phyloP scores from a whole-genome alignment of 2,329 filamentous ascomycete species.

The Corynespora cassiicola region DNA sequence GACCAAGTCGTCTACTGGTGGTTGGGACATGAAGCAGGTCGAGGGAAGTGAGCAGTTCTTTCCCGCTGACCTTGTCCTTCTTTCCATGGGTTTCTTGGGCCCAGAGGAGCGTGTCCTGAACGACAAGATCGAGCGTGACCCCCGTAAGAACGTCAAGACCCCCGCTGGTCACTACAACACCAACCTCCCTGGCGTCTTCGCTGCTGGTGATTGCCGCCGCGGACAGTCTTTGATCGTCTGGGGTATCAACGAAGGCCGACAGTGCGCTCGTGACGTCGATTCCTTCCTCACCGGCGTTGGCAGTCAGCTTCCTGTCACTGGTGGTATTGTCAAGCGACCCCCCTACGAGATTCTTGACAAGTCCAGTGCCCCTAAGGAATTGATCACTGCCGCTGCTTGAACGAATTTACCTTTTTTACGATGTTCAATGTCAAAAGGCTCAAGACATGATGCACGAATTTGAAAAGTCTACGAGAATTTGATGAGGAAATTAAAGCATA shows the following conservation, averaged over 20 bases:
- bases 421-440: too few species aligned
- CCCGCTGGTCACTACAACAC: conserved; percentile 85
- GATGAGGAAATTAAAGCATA: too few species aligned
- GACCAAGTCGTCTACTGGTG: conserved; percentile 86
- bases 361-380: conserved; percentile 44
- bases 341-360: conserved; percentile 70
- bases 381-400: conserved; percentile 46
- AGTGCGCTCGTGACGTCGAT: conserved; percentile 91
- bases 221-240: conserved; percentile 97
- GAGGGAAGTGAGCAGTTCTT: conserved; percentile 95
- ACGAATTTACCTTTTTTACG: too few species aligned
- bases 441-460: conserved; percentile 2
- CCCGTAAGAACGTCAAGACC: conserved; percentile 96
- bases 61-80: conserved; percentile 89
- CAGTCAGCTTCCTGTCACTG: conserved; percentile 84
- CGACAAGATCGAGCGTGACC: conserved; percentile 88
- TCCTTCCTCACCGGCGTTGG: conserved; percentile 78
- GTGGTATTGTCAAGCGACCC: conserved; percentile 88
- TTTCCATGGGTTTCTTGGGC: conserved; percentile 97
- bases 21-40: conserved; percentile 98
- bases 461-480: too few species aligned
- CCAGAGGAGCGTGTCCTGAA: conserved; percentile 88
- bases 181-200: conserved; percentile 87
- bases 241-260: conserved; percentile 97
- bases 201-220: conserved; percentile 92